Percentiles rank a stretch among this genome's conserved stretches.
phyloP scores from a whole-genome alignment of 2,329 filamentous ascomycete species.

The Sporothrix euskadiensis region DNA sequence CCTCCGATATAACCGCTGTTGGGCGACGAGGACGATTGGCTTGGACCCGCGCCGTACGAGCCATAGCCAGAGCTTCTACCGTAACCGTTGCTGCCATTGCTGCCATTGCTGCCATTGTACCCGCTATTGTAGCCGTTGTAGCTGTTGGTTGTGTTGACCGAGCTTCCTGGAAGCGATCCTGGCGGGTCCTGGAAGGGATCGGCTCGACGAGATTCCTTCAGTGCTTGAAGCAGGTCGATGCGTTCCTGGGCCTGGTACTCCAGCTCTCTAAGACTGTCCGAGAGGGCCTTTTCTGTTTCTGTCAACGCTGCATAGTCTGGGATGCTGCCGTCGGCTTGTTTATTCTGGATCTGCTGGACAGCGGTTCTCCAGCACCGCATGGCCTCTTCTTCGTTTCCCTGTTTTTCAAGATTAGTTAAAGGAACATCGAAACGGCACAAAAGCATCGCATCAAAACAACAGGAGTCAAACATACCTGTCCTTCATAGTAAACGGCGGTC shows the following conservation, averaged over 20 bases:
- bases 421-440: not conserved
- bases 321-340: slow-evolving; percentile 65
- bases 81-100: not conserved
- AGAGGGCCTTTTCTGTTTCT: slow-evolving; percentile 80
- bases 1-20: slow-evolving; percentile 67
- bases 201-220: slow-evolving; percentile 65
- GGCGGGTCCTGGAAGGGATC: slow-evolving; percentile 35
- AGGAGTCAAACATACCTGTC: slow-evolving; percentile 62
- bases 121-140: slow-evolving; percentile 7
- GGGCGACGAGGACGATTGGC: slow-evolving; percentile 4
- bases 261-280: slow-evolving; percentile 77
- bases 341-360: slow-evolving; percentile 83
- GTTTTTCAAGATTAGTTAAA: slow-evolving; percentile 64
- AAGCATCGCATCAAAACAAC: not conserved
- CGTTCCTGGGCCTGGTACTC: slow-evolving; percentile 92
- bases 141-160: not conserved
- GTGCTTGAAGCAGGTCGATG: slow-evolving; percentile 80
- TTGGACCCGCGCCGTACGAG: not conserved
- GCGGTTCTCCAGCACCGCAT: slow-evolving; percentile 87
- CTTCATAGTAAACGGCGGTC: slow-evolving; percentile 94
- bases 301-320: slow-evolving; percentile 46
- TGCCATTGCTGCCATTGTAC: not conserved
- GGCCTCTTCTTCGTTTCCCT: slow-evolving; percentile 91
- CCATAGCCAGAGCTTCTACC: not conserved
- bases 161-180: not conserved